Base-by-base conservation (phyloP, 306 rosid genomes). In the Sophora flavescens region DNA sequence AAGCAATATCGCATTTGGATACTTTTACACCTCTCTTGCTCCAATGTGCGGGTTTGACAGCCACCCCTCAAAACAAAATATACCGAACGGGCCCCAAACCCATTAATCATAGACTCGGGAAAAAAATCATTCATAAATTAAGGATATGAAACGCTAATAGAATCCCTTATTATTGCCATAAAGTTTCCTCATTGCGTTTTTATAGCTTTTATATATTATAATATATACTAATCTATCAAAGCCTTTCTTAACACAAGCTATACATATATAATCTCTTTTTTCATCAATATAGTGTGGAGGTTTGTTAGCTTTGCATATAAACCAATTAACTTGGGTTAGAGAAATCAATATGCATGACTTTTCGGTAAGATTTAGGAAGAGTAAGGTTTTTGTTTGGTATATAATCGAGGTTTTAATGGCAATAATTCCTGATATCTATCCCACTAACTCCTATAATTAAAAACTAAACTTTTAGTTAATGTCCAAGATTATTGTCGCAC, bases 391-490 rank as follows among this genome's bases (percentile, higher is more conserved):
- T 16, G 22, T 22, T 22, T 22, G 22, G 22, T 1, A 42, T 1
- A 42, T 57, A 67, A 78, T 72, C 38, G 38, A 76, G 57, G 22
- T 60, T 72, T 9, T 63, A 58, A 38, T 67, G 66, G 61, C 68
- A 66, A 41, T 59, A 51, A 47, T 79, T 87, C 87, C 69, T 77
- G 72, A 79, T 79, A 60, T 63, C 30, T 79, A 82, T 82, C 86
- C 73, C 78, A 45, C 61, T 78, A 76, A 59, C 32, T 65, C 53
- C 56, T 59, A 38, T 63, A 76, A 78, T 79, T 60, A 62, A 52
- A 50, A 72, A 70, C 14, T 16, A 52, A 44, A 15, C 75, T 74
- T 47, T 81, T 76, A 18, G 72, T 82, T 73, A 68, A 35, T 72
- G 56, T 72, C 53, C 35, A 74, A 71, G 73, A 63, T 68, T 76